phyloP scores from a whole-genome alignment of 225 moss, liverwort and hornwort genomes.

The Bryum argenteum region DNA sequence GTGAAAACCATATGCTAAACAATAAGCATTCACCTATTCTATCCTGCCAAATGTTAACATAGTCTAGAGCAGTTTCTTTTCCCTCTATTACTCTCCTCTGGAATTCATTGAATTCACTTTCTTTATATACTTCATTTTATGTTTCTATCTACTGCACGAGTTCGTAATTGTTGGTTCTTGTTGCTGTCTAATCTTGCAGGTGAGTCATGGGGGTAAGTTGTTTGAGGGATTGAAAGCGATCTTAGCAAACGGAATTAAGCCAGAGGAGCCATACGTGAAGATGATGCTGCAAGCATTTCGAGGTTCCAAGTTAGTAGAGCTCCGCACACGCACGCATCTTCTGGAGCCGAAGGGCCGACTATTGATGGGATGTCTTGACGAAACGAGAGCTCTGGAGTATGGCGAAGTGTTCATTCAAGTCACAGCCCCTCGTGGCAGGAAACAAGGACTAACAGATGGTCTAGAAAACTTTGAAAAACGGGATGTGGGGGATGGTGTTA shows the following conservation, averaged over 20 bases:
- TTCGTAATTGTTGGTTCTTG: not conserved
- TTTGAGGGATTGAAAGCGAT: slow-evolving; percentile 51
- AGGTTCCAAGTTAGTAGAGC: slow-evolving; percentile 60
- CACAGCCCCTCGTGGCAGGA: slow-evolving; percentile 47
- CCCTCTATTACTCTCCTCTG: too few species aligned
- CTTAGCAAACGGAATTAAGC: slow-evolving; percentile 60
- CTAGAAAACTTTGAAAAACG: slow-evolving; percentile 36
- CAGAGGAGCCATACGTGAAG: slow-evolving; percentile 69
- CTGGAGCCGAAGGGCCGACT: slow-evolving; percentile 72
- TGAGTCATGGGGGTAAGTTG: slow-evolving; percentile 53
- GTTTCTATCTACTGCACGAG: too few species aligned
- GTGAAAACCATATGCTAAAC: too few species aligned
- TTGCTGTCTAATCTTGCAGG: slow-evolving; percentile 38
- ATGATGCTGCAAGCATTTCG: slow-evolving; percentile 73
- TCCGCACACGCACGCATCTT: slow-evolving; percentile 70
- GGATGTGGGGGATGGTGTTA: slow-evolving; percentile 28
- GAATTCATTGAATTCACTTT: too few species aligned
- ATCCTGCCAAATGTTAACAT: too few species aligned
- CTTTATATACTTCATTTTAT: too few species aligned
- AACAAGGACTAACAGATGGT: slow-evolving; percentile 45
- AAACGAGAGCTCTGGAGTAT: slow-evolving; percentile 66
- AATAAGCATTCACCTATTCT: too few species aligned
- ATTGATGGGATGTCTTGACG: slow-evolving; percentile 89
- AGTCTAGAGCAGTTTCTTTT: too few species aligned
- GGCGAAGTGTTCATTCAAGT: slow-evolving; percentile 80